Percentiles rank a stretch among this genome's conserved stretches.
phyloP scores from a whole-genome alignment of 345 rosid genomes.

The Boechera divaricarpa region DNA sequence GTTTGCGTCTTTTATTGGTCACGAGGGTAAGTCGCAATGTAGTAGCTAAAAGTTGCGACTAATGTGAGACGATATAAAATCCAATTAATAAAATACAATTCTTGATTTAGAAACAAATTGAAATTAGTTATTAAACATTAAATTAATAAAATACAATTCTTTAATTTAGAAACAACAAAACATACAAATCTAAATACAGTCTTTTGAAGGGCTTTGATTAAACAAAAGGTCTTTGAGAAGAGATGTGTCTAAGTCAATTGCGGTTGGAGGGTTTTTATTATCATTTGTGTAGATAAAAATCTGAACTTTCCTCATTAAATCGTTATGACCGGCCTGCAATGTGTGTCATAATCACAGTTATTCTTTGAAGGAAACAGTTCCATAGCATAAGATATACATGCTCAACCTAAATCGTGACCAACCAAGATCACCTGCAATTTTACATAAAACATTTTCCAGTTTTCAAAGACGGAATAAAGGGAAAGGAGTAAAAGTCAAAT shows the following conservation, averaged over 20 bases:
- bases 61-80: too few relatives aligned
- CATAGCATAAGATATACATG: slow-evolving; percentile 84
- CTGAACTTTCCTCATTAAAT: slow-evolving; percentile 76
- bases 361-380: slow-evolving; percentile 78
- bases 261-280: slow-evolving; percentile 79
- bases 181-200: slow-evolving; percentile 21
- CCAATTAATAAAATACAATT: too few relatives aligned
- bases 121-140: too few relatives aligned
- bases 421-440: slow-evolving; percentile 82
- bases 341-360: background rate
- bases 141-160: too few relatives aligned
- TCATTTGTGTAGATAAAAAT: slow-evolving; percentile 82
- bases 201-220: slow-evolving; percentile 90
- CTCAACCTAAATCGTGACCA: slow-evolving; percentile 96
- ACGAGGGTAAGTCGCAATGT: too few relatives aligned
- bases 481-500: slow-evolving; percentile 19
- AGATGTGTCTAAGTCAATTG: slow-evolving; percentile 84
- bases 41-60: too few relatives aligned
- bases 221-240: slow-evolving; percentile 72
- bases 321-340: slow-evolving; percentile 71
- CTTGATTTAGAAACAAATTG: too few relatives aligned
- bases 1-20: too few relatives aligned
- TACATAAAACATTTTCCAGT: slow-evolving; percentile 10
- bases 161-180: too few relatives aligned
- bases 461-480: background rate